A percentile compares a stretch with the other conserved stretches of the same genome.
Conservation (phyloP, 768 basidiomycete genomes). For the Dacryopinax spathularia region DNA sequence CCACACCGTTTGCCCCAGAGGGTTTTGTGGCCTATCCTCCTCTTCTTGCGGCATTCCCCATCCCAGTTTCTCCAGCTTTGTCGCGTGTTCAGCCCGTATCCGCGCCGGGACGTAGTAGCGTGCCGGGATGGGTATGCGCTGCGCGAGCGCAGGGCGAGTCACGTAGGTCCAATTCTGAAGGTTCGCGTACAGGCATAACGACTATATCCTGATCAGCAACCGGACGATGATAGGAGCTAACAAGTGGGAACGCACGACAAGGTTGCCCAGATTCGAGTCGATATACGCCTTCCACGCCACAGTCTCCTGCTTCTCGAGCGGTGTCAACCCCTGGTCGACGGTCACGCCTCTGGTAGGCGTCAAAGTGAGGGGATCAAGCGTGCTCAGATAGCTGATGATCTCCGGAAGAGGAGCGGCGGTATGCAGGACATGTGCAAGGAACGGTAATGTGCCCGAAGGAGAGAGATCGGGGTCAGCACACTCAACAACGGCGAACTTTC, state of each 20-base stretch:
- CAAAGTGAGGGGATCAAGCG: conserved; percentile 25
- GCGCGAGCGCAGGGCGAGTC: conserved; percentile 40
- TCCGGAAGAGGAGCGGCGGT: conserved; percentile 39
- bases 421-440: conserved; percentile 44
- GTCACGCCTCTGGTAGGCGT: conserved; percentile 21
- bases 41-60: conserved; percentile 38
- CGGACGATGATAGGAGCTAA: conserved; percentile 6
- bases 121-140: conserved; percentile 50
- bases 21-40: conserved; percentile 31
- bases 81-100: conserved; percentile 41
- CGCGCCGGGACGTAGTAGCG: conserved; percentile 58
- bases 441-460: conserved; percentile 62
- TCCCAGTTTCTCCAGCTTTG: conserved; percentile 47
- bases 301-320: conserved; percentile 37
- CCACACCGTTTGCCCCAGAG: conserved; percentile 10
- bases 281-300: conserved; percentile 53
- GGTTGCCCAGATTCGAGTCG: conserved; percentile 50
- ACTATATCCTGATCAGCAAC: conserved; percentile 27
- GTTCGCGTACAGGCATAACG: conserved; percentile 47
- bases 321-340: conserved; percentile 36
- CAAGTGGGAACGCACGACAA: conserved; percentile 40
- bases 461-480: conserved; percentile 57
- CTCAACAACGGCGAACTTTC: conserved; percentile 46
- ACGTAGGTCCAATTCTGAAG: conserved; percentile 47
- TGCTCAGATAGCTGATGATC: conserved; percentile 51